Evolutionary conservation across 2,329 filamentous ascomycete genomes (phyloP).

Genomic region (Ilyonectria sp.): DNA sequence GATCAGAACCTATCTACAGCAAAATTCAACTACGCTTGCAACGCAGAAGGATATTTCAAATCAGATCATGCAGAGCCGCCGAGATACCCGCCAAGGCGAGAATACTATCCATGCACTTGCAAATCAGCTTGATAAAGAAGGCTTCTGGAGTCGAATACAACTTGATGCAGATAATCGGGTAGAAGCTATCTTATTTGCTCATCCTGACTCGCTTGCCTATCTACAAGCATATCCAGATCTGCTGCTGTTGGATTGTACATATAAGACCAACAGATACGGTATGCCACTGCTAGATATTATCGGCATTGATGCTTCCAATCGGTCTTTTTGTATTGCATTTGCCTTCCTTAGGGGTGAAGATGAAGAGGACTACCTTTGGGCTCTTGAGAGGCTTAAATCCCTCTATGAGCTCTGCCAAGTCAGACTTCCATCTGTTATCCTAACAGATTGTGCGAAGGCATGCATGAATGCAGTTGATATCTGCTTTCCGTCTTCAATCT

Average conservation of each 20-base stretch:
- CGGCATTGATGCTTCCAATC: background rate
- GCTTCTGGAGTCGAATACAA: slow-evolving; percentile 31
- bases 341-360: slow-evolving; percentile 34
- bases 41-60: slow-evolving; percentile 46
- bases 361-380: slow-evolving; percentile 35
- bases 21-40: slow-evolving; percentile 26
- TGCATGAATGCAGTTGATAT: slow-evolving; percentile 27
- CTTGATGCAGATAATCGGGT: slow-evolving; percentile 32
- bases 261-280: slow-evolving; percentile 20
- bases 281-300: background rate
- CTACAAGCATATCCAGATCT: slow-evolving; percentile 36
- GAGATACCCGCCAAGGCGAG: slow-evolving; percentile 32
- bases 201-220: slow-evolving; percentile 39
- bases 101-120: slow-evolving; percentile 34
- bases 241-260: slow-evolving; percentile 38
- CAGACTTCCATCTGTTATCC: too few relatives aligned
- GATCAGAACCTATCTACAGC: slow-evolving; percentile 34
- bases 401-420: too few relatives aligned
- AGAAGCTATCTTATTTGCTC: slow-evolving; percentile 39
- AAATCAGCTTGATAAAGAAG: slow-evolving; percentile 32
- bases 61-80: slow-evolving; percentile 33
- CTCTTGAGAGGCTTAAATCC: slow-evolving; percentile 29
- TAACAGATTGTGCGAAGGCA: slow-evolving; percentile 14
- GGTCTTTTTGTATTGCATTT: slow-evolving; percentile 22
- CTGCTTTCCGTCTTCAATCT: slow-evolving; percentile 30